These are phyloP conservation scores for Polytrichum commune DNA, from an alignment of 225 moss, liverwort and hornwort genomes.

Conservation along the genomic window DNA sequence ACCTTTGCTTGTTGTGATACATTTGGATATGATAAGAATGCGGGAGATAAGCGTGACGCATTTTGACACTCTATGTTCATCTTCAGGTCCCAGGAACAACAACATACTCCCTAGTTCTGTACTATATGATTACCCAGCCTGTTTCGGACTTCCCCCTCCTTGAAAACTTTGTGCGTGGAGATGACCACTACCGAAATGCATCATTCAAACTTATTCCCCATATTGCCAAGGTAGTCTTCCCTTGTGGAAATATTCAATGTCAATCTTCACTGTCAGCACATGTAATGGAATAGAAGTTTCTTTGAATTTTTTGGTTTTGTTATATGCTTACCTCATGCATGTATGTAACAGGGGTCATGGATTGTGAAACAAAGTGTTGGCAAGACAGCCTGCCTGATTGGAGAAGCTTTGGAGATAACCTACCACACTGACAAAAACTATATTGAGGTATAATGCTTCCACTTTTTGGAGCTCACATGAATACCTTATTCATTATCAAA, in stretches of 20 bases:
- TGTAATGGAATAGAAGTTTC: neutral
- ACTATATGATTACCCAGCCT: conserved; percentile 81
- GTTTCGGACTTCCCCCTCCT: conserved; percentile 81
- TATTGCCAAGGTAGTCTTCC: conserved; percentile 66
- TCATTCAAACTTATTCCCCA: conserved; percentile 97
- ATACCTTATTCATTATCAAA: too few relatives aligned
- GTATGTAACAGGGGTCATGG: conserved; percentile 68
- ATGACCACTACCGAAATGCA: conserved; percentile 83
- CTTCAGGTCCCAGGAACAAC: conserved; percentile 82
- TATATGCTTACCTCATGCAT: neutral
- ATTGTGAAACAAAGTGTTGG: conserved; percentile 99
- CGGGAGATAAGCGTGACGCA: neutral
- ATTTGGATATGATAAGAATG: too few relatives aligned
- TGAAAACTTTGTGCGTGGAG: conserved; percentile 78
- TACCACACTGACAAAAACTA: conserved; percentile 82
- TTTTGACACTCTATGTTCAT: neutral
- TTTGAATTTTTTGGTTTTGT: neutral
- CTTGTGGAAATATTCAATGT: too few relatives aligned
- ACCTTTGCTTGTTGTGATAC: too few relatives aligned
- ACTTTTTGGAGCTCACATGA: too few relatives aligned
- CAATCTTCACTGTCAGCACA: too few relatives aligned
- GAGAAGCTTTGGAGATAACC: conserved; percentile 88
- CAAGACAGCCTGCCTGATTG: conserved; percentile 96
- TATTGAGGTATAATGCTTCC: conserved; percentile 59
- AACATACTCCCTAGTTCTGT: conserved; percentile 68